phyloP scores from a whole-genome alignment of 1,139 yeast species.

The Kodamaea anthophila region DNA sequence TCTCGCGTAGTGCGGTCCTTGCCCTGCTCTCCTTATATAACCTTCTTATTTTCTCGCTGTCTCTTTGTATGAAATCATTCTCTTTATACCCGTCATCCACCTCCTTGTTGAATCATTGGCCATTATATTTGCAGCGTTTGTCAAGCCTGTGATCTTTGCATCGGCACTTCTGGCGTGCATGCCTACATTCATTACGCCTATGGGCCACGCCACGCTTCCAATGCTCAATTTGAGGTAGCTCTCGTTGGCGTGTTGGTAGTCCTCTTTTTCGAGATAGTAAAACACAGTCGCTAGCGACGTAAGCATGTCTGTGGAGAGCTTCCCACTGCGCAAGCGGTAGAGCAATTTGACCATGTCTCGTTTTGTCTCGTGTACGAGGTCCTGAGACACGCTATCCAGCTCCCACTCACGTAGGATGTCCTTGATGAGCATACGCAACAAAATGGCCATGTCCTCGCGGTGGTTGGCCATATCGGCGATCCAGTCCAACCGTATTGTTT shows the following conservation, averaged over 20 bases:
- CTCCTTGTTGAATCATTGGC: conserved; percentile 66
- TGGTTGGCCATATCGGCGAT: conserved; percentile 23
- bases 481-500: conserved; percentile 24
- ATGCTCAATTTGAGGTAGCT: conserved; percentile 71
- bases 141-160: conserved; percentile 31
- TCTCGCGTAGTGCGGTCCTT: too few relatives aligned
- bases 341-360: conserved; percentile 55
- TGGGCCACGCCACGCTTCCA: conserved; percentile 92
- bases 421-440: conserved; percentile 47
- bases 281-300: conserved; percentile 57
- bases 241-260: conserved; percentile 56
- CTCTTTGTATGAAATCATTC: conserved; percentile 58
- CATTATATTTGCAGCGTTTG: conserved; percentile 67
- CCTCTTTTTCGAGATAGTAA: conserved; percentile 49
- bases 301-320: conserved; percentile 38
- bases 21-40: background rate
- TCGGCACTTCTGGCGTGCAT: conserved; percentile 67
- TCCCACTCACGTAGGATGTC: conserved; percentile 44
- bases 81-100: conserved; percentile 72
- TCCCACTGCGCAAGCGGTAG: conserved; percentile 47
- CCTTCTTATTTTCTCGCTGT: conserved; percentile 5
- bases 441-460: conserved; percentile 28
- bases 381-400: conserved; percentile 4
- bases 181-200: conserved; percentile 75
- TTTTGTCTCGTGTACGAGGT: conserved; percentile 45